These are phyloP conservation scores for Beauveria caledonica DNA, from an alignment of 2,329 filamentous ascomycete species.

Conservation along the genomic window DNA sequence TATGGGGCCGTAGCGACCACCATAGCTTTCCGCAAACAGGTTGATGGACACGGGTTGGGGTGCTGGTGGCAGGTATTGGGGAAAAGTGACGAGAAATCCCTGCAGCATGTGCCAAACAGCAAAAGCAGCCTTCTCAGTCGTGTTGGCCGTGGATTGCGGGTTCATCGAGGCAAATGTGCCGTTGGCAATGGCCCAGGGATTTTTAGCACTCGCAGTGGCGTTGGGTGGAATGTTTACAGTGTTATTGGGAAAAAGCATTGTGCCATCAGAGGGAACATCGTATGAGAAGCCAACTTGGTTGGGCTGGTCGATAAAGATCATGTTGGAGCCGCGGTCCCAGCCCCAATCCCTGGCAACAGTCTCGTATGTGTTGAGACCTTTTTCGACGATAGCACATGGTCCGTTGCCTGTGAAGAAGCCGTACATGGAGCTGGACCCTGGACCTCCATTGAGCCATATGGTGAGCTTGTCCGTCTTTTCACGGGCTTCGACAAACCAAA, in stretches of 20 bases:
- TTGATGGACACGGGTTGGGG: constrained; percentile 48
- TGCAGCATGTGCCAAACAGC: constrained; percentile 60
- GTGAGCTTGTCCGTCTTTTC: constrained; percentile 36
- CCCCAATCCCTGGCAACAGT: constrained; percentile 54
- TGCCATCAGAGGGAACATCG: constrained; percentile 55
- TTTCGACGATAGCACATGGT: constrained; percentile 42
- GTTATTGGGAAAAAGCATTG: constrained; percentile 39
- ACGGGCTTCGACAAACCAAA: constrained; percentile 42
- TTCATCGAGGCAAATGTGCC: constrained; percentile 57
- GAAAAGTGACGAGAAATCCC: constrained; percentile 50
- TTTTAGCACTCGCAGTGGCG: constrained; percentile 14
- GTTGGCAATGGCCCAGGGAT: constrained; percentile 40
- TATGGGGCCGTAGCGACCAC: constrained; percentile 60
- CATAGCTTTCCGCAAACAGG: constrained; percentile 62
- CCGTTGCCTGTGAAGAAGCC: constrained; percentile 56
- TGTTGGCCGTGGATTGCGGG: constrained; percentile 40
- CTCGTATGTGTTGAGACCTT: constrained; percentile 38
- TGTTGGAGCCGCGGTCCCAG: constrained; percentile 51
- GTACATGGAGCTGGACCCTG: constrained; percentile 56
- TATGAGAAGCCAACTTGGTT: constrained; percentile 63
- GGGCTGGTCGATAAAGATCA: constrained; percentile 56
- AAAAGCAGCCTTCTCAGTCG: constrained; percentile 46
- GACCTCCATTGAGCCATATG: constrained; percentile 61
- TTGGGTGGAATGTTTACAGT: constrained; percentile 23
- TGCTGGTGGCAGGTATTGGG: constrained; percentile 45